Conservation (phyloP, 2,329 filamentous ascomycete species). For the Beauveria sp. region DNA sequence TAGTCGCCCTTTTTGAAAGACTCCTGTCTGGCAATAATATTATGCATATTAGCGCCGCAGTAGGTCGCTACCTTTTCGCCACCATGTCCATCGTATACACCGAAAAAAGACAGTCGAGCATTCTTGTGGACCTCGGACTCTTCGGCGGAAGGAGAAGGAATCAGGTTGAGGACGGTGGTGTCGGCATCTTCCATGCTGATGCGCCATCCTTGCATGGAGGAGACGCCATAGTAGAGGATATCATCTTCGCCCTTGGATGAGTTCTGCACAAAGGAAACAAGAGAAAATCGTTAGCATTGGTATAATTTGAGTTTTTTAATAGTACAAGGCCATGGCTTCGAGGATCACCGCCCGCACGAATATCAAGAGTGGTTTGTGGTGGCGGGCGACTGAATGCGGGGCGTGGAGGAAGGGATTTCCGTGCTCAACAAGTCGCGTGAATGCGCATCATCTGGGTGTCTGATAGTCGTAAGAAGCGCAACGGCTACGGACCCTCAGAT, state of each 20-base stretch:
- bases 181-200: constrained; percentile 99
- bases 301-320: neutral
- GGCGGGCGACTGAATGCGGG: constrained; percentile 8
- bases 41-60: constrained; percentile 84
- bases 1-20: constrained; percentile 87
- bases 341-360: neutral
- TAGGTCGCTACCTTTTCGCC: constrained; percentile 95
- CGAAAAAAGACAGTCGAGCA: constrained; percentile 85
- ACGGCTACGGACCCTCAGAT: neutral
- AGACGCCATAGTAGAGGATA: constrained; percentile 85
- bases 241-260: constrained; percentile 91
- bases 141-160: constrained; percentile 45
- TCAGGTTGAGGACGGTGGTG: constrained; percentile 79
- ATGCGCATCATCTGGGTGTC: neutral
- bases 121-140: constrained; percentile 54
- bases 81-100: constrained; percentile 95
- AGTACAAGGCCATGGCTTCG: neutral
- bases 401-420: constrained; percentile 13
- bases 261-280: constrained; percentile 45
- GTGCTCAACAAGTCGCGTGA: neutral
- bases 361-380: neutral
- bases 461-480: neutral
- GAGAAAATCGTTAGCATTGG: neutral
- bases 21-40: constrained; percentile 91
- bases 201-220: constrained; percentile 99